Base-by-base conservation (phyloP, 2,329 filamentous ascomycete genomes). In the Esteya vermicola region DNA sequence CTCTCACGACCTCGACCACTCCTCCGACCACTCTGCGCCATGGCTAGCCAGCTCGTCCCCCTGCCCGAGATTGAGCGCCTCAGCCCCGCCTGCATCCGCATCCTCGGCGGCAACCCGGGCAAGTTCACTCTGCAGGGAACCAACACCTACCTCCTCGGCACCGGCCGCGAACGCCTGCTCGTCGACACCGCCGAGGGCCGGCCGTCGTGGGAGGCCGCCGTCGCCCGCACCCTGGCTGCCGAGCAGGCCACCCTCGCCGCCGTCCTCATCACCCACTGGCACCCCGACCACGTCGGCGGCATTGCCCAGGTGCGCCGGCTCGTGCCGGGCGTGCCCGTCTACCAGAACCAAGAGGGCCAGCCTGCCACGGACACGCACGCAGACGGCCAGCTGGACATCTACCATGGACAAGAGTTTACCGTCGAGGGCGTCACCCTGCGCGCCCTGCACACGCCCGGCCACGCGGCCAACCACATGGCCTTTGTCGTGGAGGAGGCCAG, bases 91-190 rank as follows among this genome's bases (percentile, higher is more conserved):
- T 81, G 88, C 33, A 80, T 94, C 46, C 75, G 91, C 41, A 83
- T 98, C 45, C 67, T 96, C 16, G 91, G 81, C 43, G 85, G 83
- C 9, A 98, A 98, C 59, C 89, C 91, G 12, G 76, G 83, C 54
- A 95, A 93, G 65, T 78, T 78, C 52, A 70, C 73, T 5, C 61
- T 81, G 10, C 74, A 81, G 59, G 80, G 86, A 46, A 95, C 91
- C 49, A 98, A 98, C 58, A 98, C 91, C 26, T 98, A 98, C 57
- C 71, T 98, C 16, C 54, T 98, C 43, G 91, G 91, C 43, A 78
- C 72, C 7, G 89, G 88, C 4, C 56, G 64, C 6, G 60, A 63
- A 7, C 78, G 91, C 9, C 68, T 96, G 43, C 72, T 98, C 19
- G 76, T 98, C 52, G 91, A 98, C 60, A 94, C 88, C 0, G 91